phyloP scores from a whole-genome alignment of 202 grass and related monocot genomes.

The Cymbopogon flexuosus region DNA sequence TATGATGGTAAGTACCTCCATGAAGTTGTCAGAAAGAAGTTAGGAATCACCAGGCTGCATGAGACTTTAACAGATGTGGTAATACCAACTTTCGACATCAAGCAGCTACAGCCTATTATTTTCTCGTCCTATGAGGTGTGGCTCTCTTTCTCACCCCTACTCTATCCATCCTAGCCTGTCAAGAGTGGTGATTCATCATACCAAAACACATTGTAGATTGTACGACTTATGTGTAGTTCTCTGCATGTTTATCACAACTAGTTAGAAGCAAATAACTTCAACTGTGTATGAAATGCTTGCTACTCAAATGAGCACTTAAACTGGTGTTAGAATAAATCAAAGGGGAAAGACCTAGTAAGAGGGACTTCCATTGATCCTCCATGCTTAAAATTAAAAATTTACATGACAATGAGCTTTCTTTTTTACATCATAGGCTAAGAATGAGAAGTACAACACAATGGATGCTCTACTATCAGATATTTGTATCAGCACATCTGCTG shows the following conservation, averaged over 20 bases:
- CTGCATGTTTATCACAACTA: neutral
- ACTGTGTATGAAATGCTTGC: neutral
- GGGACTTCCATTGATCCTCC: neutral
- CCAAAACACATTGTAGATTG: neutral
- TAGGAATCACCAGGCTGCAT: constrained; percentile 53
- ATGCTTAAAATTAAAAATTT: neutral
- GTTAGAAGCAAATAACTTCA: neutral
- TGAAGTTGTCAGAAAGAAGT: constrained; percentile 50
- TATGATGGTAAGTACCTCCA: constrained; percentile 79
- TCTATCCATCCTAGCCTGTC: neutral
- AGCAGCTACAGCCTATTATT: constrained; percentile 59
- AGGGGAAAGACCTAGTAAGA: constrained; percentile 3
- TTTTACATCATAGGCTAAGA: constrained; percentile 42
- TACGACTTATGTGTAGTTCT: neutral
- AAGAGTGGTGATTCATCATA: neutral
- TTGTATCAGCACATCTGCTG: constrained; percentile 72
- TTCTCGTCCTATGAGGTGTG: constrained; percentile 66
- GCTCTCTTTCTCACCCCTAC: neutral
- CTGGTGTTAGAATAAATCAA: neutral
- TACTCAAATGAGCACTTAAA: neutral
- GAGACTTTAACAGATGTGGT: constrained; percentile 69
- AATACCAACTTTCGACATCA: constrained; percentile 81
- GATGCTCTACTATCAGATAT: constrained; percentile 79
- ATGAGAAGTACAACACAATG: constrained; percentile 33
- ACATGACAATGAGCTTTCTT: neutral